Evolutionary conservation across 805 yeast species (phyloP).

Genomic region (Lachancea fermentati): DNA sequence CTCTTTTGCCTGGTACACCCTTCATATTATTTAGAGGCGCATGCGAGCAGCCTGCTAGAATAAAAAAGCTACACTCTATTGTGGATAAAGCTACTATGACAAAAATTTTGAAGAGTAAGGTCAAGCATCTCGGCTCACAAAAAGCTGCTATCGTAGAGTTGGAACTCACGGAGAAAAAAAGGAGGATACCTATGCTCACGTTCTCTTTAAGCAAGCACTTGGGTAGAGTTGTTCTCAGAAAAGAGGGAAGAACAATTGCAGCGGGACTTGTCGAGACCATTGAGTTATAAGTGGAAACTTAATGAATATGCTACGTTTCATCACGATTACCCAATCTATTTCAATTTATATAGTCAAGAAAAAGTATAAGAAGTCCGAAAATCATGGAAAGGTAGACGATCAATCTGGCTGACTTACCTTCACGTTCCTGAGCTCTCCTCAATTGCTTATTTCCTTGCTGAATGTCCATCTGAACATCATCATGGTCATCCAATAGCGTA

Average conservation of each 20-base stretch:
- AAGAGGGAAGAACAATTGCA: constrained; percentile 96
- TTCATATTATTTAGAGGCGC: constrained; percentile 74
- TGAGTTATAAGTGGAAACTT: constrained; percentile 4
- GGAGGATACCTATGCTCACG: constrained; percentile 86
- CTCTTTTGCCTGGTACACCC: constrained; percentile 75
- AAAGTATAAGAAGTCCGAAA: constrained; percentile 50
- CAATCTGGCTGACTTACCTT: constrained; percentile 54
- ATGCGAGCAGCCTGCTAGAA: constrained; percentile 61
- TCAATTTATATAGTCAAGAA: constrained; percentile 45
- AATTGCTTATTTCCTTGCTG: constrained; percentile 66
- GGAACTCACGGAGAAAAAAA: constrained; percentile 92
- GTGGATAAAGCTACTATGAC: constrained; percentile 79
- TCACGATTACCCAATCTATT: too few species aligned
- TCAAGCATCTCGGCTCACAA: constrained; percentile 88
- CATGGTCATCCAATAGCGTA: constrained; percentile 58
- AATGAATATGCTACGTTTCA: too few species aligned
- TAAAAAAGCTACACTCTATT: constrained; percentile 41
- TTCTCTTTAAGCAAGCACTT: constrained; percentile 83
- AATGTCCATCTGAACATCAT: constrained; percentile 59
- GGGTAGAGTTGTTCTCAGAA: constrained; percentile 95
- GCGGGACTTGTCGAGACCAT: constrained; percentile 53
- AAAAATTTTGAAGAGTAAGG: constrained; percentile 87
- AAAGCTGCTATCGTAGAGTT: constrained; percentile 95
- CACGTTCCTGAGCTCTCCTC: constrained; percentile 59
- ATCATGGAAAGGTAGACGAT: constrained; percentile 50